A percentile compares a stretch with the other conserved stretches of the same genome.
Conservation (phyloP, 176 grass and related monocot genomes). For the Eleusine coracana region DNA sequence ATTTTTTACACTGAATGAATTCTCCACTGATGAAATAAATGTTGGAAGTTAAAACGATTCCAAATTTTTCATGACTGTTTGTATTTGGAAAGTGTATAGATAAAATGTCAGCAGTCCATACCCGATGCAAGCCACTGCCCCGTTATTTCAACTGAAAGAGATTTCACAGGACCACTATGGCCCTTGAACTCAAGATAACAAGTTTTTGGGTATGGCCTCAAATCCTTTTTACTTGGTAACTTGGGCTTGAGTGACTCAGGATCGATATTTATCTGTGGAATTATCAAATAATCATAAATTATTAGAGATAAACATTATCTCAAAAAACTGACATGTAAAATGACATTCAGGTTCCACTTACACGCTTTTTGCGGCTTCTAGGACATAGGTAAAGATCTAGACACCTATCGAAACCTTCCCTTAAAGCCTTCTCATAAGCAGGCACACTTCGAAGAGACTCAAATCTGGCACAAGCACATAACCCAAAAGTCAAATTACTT, state of each 20-base stretch:
- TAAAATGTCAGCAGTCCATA: conserved; percentile 40
- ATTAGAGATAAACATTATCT: conserved; percentile 5
- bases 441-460: conserved; percentile 83
- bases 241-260: conserved; percentile 93
- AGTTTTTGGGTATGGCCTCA: conserved; percentile 90
- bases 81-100: not conserved
- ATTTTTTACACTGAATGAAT: not conserved
- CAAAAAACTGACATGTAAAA: conserved; percentile 7
- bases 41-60: not conserved
- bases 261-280: conserved; percentile 89
- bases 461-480: conserved; percentile 59
- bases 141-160: conserved; percentile 78
- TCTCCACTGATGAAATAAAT: not conserved
- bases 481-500: conserved; percentile 25
- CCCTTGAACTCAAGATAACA: conserved; percentile 95
- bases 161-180: conserved; percentile 74
- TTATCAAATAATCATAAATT: conserved; percentile 31
- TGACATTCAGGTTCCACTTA: conserved; percentile 39
- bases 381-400: conserved; percentile 97
- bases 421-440: conserved; percentile 88
- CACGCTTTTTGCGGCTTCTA: conserved; percentile 89
- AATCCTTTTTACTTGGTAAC: conserved; percentile 93
- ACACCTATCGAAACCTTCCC: conserved; percentile 92
- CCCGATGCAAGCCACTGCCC: conserved; percentile 95
- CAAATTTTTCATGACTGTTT: not conserved